These are phyloP conservation scores for Puccinia triticina DNA, from an alignment of 1,284 basidiomycete genomes.

Conservation along the genomic window DNA sequence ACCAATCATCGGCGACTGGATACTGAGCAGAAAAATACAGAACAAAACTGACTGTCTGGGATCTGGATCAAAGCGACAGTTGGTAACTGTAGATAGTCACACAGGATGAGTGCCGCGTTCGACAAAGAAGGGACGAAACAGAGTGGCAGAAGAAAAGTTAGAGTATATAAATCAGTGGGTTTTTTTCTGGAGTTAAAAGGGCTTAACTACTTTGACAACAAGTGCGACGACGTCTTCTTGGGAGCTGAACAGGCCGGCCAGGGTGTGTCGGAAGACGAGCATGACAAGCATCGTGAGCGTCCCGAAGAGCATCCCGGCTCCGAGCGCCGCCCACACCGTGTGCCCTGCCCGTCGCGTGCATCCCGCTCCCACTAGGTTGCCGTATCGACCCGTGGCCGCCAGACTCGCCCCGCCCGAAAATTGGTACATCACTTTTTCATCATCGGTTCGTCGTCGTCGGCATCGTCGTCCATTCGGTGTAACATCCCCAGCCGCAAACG, in stretches of 20 bases:
- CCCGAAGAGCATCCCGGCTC: slow-evolving; percentile 9
- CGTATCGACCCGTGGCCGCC: slow-evolving; percentile 77
- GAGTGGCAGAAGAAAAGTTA: too few relatives aligned
- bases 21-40: not conserved
- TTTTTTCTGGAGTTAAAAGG: too few relatives aligned
- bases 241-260: slow-evolving; percentile 37
- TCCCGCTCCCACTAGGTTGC: slow-evolving; percentile 53
- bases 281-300: slow-evolving; percentile 23
- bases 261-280: not conserved
- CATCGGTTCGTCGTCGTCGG: slow-evolving; percentile 69
- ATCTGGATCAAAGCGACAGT: slow-evolving; percentile 32
- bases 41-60: slow-evolving; percentile 30
- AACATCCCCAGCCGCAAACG: slow-evolving; percentile 67
- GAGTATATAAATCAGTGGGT: too few relatives aligned
- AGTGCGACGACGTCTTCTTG: slow-evolving; percentile 23
- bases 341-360: not conserved
- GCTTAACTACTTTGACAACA: slow-evolving; percentile 32
- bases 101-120: too few relatives aligned
- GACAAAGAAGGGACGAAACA: too few relatives aligned
- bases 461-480: slow-evolving; percentile 65
- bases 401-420: slow-evolving; percentile 79
- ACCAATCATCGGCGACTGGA: not conserved
- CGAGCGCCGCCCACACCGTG: not conserved
- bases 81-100: not conserved
- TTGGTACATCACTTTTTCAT: slow-evolving; percentile 72